Evolutionary conservation across 83 land plant species (phyloP), one percentile per base, ranked within the genome.

Genomic region (Diphasiastrum complanatum): DNA sequence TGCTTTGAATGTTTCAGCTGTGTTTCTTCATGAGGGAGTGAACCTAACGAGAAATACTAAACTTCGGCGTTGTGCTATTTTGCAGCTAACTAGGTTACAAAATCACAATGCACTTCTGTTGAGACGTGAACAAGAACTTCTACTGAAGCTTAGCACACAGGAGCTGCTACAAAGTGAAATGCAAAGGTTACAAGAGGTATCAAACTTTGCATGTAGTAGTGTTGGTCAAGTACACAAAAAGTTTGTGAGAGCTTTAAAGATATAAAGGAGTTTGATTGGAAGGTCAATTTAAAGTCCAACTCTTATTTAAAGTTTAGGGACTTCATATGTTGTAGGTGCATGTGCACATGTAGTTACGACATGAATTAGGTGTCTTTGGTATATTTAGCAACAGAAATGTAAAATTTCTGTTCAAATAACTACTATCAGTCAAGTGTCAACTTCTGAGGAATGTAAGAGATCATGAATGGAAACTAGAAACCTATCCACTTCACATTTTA

Each of bases 111-210:
- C 54, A 2, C 52, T 43, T 25, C 52, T 72, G 27, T 33, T 35
- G 19, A 63, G 62, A 27, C 63, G 31, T 0, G 68, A 67, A 47
- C 49, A 49, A 33, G 77, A 72, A 56, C 56, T 73, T 33, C 59
- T 61, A 19, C 43, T 63, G 12, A 62, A 67, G 63, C 56, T 73
- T 2, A 46, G 34, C 49, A 47, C 72, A 20, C 77, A 73, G 54
- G 78, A 73, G 40, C 45, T 45, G 47, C 58, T 76, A 19, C 71
- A 66, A 26, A 67, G 40, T 24, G 80, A 77, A 45, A 26, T 62
- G 45, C 69, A 77, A 64, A 62, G 52, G 37, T 49, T 77, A 41
- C 73, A 63, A 43, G 72, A 77, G 80, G 80, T 73, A 51, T 34
- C 14, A 6, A 6, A 38, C 41, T 6, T 38, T 38, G 41, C 14